A percentile compares a stretch with the other conserved stretches of the same genome.
Evolutionary conservation across 192 early-diverging fungal species (phyloP).

Genomic region (Coemansia sp.): DNA sequence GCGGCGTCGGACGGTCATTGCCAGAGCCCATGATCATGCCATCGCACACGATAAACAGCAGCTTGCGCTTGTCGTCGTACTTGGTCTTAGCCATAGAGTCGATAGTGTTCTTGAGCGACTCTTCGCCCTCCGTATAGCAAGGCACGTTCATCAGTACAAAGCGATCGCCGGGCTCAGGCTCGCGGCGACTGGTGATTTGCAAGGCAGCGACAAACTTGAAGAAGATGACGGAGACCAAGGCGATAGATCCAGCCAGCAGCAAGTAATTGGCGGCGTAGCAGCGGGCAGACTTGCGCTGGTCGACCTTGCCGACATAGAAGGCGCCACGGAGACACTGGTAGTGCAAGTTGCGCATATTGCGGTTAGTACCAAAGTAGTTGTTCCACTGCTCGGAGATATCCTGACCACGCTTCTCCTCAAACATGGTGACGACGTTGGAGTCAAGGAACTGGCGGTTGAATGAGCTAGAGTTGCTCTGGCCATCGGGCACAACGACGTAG

Average conservation of each 20-base stretch:
- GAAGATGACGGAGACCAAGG: constrained; percentile 84
- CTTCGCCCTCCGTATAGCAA: constrained; percentile 98
- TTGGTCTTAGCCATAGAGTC: constrained; percentile 86
- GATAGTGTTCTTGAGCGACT: constrained; percentile 87
- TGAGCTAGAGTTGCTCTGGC: constrained; percentile 42
- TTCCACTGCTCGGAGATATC: constrained; percentile 68
- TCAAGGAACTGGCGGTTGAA: constrained; percentile 62
- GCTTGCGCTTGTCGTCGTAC: constrained; percentile 98
- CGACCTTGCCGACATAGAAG: constrained; percentile 86
- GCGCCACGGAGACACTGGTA: constrained; percentile 78
- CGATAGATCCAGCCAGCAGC: constrained; percentile 76
- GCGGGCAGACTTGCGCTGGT: constrained; percentile 74
- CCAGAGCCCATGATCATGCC: constrained; percentile 97
- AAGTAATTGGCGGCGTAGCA: constrained; percentile 87
- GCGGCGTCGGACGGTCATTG: constrained; percentile 94
- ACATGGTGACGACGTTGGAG: constrained; percentile 61
- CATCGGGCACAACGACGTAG: constrained; percentile 47
- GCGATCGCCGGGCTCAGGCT: constrained; percentile 82
- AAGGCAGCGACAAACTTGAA: constrained; percentile 96
- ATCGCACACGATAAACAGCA: constrained; percentile 94
- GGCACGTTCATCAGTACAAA: constrained; percentile 95
- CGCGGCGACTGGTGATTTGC: constrained; percentile 73
- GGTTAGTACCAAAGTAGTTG: constrained; percentile 52
- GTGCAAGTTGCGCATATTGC: constrained; percentile 52
- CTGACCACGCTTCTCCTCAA: constrained; percentile 62